Evolutionary conservation across 805 yeast species (phyloP).

Genomic region (Saturnispora saitoi): DNA sequence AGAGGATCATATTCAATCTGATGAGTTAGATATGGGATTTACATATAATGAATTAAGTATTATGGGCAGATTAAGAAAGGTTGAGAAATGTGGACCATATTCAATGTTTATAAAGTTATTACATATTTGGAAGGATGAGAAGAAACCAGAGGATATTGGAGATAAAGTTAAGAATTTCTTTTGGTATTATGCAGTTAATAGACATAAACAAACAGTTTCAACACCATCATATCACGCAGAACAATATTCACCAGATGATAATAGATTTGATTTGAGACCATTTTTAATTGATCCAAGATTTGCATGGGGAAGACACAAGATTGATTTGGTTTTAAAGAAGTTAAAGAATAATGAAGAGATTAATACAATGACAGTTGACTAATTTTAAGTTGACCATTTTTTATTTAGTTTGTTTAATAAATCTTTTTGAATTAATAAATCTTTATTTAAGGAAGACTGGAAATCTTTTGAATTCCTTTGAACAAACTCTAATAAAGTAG

Average conservation of each 20-base stretch:
- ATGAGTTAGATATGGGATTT: conserved; percentile 98
- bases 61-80: conserved; percentile 85
- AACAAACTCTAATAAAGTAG: conserved; percentile 42
- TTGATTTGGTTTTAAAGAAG: conserved; percentile 68
- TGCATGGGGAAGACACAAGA: conserved; percentile 82
- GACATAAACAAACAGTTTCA: conserved; percentile 96
- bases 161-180: conserved; percentile 88
- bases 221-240: conserved; percentile 98
- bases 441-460: conserved; percentile 19
- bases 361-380: conserved; percentile 39
- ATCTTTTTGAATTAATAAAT: conserved; percentile 21
- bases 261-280: conserved; percentile 93
- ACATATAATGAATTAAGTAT: conserved; percentile 88
- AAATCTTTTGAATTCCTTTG: conserved; percentile 32
- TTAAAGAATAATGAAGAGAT: conserved; percentile 33
- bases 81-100: conserved; percentile 93
- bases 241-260: conserved; percentile 96
- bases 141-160: conserved; percentile 79
- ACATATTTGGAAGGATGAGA: conserved; percentile 85
- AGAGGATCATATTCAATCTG: conserved; percentile 84
- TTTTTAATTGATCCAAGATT: conserved; percentile 85
- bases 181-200: conserved; percentile 87
- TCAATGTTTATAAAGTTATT: conserved; percentile 85
- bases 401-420: conserved; percentile 23
- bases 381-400: conserved; percentile 29